Evolutionary conservation across 164 flowering plant species (phyloP), one percentile per base, ranked within the genome.

Genomic region (Saururus chinensis): DNA sequence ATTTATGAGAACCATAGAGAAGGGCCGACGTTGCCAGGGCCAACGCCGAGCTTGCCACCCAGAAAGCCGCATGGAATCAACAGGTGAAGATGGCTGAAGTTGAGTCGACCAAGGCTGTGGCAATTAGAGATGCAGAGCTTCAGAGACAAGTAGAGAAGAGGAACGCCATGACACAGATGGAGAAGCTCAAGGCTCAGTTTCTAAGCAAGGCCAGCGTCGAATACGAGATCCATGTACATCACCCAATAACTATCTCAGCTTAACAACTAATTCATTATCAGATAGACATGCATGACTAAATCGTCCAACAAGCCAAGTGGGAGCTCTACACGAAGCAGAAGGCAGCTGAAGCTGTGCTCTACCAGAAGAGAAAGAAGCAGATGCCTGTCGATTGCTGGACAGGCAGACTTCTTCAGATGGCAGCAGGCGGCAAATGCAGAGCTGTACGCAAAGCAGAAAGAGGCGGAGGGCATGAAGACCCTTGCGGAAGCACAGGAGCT

Each of bases 301-400:
- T 72, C 72, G 74, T 71, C 12, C 78, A 75, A 72, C 71, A 75
- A 45, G 78, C 81, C 6, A 75, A 78, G 16, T 65, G 66, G 66
- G 70, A 65, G 48, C 61, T 70, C 1, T 78, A 75, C 53, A 53
- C 66, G 68, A 70, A 62, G 57, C 76, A 78, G 53, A 75, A 70
- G 63, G 76, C 20, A 20, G 76, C 77, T 40, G 81, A 78, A 20
- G 81, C 79, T 45, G 61, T 13, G 26, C 66, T 78, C 30, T 75
- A 66, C 41, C 68, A 69, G 68, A 71, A 66, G 63, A 66, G 53
- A 68, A 75, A 53, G 66, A 69, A 19, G 75, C 75, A 1, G 74
- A 66, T 22, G 77, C 71, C 16, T 26, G 67, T 49, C 69, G 41
- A 51, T 64, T 19, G n/a, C 20, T 2, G 77, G 79, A 12, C 64